Base-by-base conservation (phyloP, 2,329 filamentous ascomycete species). In the Delphinella strobiligena region DNA sequence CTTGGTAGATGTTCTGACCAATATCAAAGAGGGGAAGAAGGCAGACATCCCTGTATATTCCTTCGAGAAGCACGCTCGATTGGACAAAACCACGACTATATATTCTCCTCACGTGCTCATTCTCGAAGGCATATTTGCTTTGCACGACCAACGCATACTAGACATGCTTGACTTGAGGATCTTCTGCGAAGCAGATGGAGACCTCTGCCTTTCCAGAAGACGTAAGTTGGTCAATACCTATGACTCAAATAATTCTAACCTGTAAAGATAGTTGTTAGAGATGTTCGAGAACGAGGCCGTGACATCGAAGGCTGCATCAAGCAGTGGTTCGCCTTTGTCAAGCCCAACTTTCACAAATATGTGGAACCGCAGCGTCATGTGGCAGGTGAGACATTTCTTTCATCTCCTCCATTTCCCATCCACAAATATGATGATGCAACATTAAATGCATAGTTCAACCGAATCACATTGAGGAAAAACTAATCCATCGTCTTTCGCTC, bases 91-190 rank as follows among this genome's bases (percentile, higher is more conserved):
- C 0, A 93, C 82, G 0, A 80, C 83, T 1, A 85, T 98, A 45
- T 98, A 98, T 58, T 96, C 91, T 4, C 91, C 91, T 1, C 91
- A 94, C 61, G 91, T 98, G 17, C 69, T 98, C 18, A 87, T 98
- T 34, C 65, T 98, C 11, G 91, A 98, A 66, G 91, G 91, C 15
- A 98, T 98, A 19, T 85, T 98, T 61, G 91, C 91, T 5, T 68
- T 98, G 10, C 87, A 95, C 54, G 91, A 98, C 54, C 76, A 75
- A 17, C 75, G 89, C 44, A 80, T 98, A 4, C 65, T 91, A 43
- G 82, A 93, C 14, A 66, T 98, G 48, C 67, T 96, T 47, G 91
- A 98, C 60, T 83, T 96, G 68, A 93, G 41, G 82, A 93, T 98
- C 38, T 98, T 94, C 58, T 93, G 91, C 44, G 91, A 96, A 61